Conservation (phyloP, 2,329 filamentous ascomycete species). For the Monosporascus sp. region DNA sequence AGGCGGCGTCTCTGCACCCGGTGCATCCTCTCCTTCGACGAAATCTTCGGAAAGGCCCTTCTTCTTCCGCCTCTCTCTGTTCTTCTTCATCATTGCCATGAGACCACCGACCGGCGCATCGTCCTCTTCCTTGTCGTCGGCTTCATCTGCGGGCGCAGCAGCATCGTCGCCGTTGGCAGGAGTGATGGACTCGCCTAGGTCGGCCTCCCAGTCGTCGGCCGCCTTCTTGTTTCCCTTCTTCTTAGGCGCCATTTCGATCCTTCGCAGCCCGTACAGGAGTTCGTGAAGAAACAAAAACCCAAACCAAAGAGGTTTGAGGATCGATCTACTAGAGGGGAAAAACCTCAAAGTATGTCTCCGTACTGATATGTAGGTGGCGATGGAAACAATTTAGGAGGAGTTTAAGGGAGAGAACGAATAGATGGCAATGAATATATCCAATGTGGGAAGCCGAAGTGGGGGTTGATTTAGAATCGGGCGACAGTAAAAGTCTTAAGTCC, state of each 20-base stretch:
- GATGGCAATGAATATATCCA: neutral
- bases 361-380: neutral
- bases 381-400: neutral
- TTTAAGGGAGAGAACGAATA: neutral
- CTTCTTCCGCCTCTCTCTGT: constrained; percentile 83
- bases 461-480: neutral
- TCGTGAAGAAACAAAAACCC: neutral
- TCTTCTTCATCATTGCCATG: constrained; percentile 76
- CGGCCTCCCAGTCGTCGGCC: constrained; percentile 91
- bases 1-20: constrained; percentile 34
- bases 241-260: constrained; percentile 75
- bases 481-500: neutral
- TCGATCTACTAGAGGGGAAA: neutral
- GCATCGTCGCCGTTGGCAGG: constrained; percentile 49
- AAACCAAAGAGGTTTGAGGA: neutral
- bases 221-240: constrained; percentile 84
- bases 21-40: constrained; percentile 61
- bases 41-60: constrained; percentile 73
- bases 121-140: constrained; percentile 48
- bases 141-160: constrained; percentile 44
- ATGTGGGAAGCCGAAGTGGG: neutral
- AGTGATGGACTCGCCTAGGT: constrained; percentile 73
- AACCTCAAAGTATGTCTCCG: neutral
- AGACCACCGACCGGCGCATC: constrained; percentile 58
- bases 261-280: neutral